Evolutionary conservation across 768 basidiomycete species (phyloP).

Genomic region (Trichaptum fuscoviolaceum): DNA sequence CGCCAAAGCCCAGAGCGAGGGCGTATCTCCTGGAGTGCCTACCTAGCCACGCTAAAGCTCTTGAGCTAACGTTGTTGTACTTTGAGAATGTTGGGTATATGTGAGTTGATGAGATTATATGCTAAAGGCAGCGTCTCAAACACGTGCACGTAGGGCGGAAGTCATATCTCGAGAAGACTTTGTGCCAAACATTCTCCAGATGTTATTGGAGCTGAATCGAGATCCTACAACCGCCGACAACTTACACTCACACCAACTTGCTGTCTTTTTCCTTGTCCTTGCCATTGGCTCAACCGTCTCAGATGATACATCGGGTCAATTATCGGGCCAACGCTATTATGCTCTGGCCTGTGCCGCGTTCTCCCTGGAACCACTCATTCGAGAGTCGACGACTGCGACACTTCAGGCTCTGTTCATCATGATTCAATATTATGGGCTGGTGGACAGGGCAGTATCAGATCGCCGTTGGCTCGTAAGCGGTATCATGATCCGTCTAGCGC

Average conservation of each 20-base stretch:
- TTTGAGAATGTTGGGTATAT: slow-evolving; percentile 43
- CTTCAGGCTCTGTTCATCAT: slow-evolving; percentile 45
- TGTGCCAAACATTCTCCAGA: slow-evolving; percentile 36
- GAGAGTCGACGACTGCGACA: slow-evolving; percentile 41
- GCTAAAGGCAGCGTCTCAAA: not conserved
- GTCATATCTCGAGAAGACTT: slow-evolving; percentile 41
- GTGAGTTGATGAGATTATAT: slow-evolving; percentile 26
- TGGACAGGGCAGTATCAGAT: slow-evolving; percentile 25
- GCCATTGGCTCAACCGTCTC: slow-evolving; percentile 36
- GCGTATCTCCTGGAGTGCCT: slow-evolving; percentile 34
- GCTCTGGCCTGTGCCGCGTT: slow-evolving; percentile 44
- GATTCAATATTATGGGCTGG: slow-evolving; percentile 35
- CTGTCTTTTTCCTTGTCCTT: slow-evolving; percentile 48
- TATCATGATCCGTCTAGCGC: slow-evolving; percentile 35
- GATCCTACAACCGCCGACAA: slow-evolving; percentile 23
- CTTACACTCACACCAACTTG: slow-evolving; percentile 42
- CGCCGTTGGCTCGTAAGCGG: slow-evolving; percentile 46
- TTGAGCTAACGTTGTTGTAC: slow-evolving; percentile 37
- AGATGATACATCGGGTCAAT: slow-evolving; percentile 14
- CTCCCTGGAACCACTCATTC: slow-evolving; percentile 38
- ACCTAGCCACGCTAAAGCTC: slow-evolving; percentile 34
- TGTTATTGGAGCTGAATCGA: slow-evolving; percentile 17
- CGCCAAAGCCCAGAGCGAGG: slow-evolving; percentile 33
- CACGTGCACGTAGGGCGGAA: slow-evolving; percentile 32
- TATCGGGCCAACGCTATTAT: slow-evolving; percentile 29